Evolutionary conservation across 2,329 filamentous ascomycete genomes (phyloP), one percentile per base, ranked within the genome.

Genomic region (Cladosporium sp.): DNA sequence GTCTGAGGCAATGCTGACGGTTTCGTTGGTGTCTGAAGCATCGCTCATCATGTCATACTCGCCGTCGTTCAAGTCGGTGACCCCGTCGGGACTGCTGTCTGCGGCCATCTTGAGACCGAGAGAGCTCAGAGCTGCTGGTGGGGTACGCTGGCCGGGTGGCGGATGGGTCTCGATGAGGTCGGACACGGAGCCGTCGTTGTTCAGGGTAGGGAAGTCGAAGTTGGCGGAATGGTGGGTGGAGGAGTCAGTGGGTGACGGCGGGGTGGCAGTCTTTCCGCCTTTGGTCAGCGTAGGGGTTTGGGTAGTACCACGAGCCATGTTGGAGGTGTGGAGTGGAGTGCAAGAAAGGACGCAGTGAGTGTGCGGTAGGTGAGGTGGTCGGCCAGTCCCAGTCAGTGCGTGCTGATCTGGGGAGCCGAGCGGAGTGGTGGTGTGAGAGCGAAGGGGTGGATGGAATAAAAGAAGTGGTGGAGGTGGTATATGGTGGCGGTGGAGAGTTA

Each of bases 11-110:
- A 77, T 68, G 69, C 72, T 75, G 24, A 73, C 75, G 4, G 74
- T 77, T 44, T 74, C 75, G 58, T 75, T 73, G 58, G 65, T 71
- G 34, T 59, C 57, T 21, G 74, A 76, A 28, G 73, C 60, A 54
- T 75, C 73, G 47, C 75, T 74, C 36, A 77, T 63, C 72, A 75
- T 74, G 68, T 77, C 74, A 65, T 74, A 77, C 55, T 64, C 51
- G 34, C 55, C 65, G 55, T 76, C 73, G 52, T 71, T 65, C 54
- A 73, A 62, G 34, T 71, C 70, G 55, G 61, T 65, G 34, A 63
- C 65, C 12, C 69, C 68, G 44, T 69, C 67, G 63, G 68, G 68
- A 38, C 34, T 57, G 57, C 47, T 59, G 58, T 68, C 68, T 34
- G 66, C 62, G n/a, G 67, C 70, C 73, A 75, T 74, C 52, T 38